phyloP scores from a whole-genome alignment of 2,329 filamentous ascomycete species.

The Pseudonectria buxi region DNA sequence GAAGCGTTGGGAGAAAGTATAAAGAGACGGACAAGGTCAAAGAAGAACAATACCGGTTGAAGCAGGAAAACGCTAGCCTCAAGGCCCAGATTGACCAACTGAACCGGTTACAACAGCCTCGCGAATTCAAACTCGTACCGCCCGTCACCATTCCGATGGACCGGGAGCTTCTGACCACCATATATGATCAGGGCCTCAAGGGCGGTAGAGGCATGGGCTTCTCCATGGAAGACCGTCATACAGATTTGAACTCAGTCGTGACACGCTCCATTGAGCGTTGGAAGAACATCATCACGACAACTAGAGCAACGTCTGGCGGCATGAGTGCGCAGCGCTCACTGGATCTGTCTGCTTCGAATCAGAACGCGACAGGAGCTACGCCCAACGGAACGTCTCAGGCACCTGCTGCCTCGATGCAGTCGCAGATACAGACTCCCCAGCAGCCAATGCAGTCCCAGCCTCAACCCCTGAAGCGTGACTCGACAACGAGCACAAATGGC shows the following conservation, averaged over 20 bases:
- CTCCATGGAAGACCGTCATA: slow-evolving; percentile 42
- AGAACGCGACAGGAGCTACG: slow-evolving; percentile 13
- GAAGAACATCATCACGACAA: slow-evolving; percentile 53
- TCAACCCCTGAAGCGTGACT: slow-evolving; percentile 21
- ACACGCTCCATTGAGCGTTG: slow-evolving; percentile 53
- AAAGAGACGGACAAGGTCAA: slow-evolving; percentile 48
- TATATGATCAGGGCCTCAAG: slow-evolving; percentile 40
- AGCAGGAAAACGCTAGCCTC: slow-evolving; percentile 51
- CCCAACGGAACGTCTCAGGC: slow-evolving; percentile 14
- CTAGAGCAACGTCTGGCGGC: slow-evolving; percentile 36
- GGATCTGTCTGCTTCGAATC: slow-evolving; percentile 25
- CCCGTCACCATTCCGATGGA: slow-evolving; percentile 48
- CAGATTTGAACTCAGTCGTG: slow-evolving; percentile 46
- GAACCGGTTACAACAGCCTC: slow-evolving; percentile 51
- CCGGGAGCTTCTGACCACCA: slow-evolving; percentile 38
- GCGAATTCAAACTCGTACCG: slow-evolving; percentile 48
- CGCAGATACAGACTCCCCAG: background rate
- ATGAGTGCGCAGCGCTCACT: slow-evolving; percentile 46
- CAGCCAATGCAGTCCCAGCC: slow-evolving; percentile 13
- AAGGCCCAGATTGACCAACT: slow-evolving; percentile 54
- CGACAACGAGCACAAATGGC: slow-evolving; percentile 30
- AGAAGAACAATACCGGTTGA: slow-evolving; percentile 41
- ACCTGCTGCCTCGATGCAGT: background rate
- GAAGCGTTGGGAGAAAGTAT: slow-evolving; percentile 51
- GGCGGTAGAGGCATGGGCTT: slow-evolving; percentile 37